Conservation (phyloP, 805 yeast genomes). For the Kluyveromyces wickerhamii region DNA sequence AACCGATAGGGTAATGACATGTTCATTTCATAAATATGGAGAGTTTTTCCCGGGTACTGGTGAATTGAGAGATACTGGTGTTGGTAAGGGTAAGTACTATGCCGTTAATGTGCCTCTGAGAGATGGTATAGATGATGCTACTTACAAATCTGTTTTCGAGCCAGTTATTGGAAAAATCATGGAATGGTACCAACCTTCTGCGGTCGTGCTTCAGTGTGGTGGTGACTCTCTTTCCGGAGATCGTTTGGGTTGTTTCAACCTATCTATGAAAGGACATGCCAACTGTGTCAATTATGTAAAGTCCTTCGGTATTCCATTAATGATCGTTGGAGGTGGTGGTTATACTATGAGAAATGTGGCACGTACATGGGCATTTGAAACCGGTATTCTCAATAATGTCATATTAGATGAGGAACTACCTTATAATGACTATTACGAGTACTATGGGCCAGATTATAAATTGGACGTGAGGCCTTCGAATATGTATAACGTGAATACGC, state of each 20-base stretch:
- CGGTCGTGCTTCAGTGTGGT: slow-evolving; percentile 96
- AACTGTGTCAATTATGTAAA: slow-evolving; percentile 88
- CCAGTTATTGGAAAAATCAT: slow-evolving; percentile 72
- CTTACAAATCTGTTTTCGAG: slow-evolving; percentile 73
- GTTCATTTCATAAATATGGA: slow-evolving; percentile 87
- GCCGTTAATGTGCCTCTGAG: slow-evolving; percentile 79
- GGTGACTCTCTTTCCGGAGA: slow-evolving; percentile 97
- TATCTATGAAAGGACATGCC: slow-evolving; percentile 91
- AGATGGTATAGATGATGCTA: slow-evolving; percentile 89
- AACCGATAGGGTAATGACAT: slow-evolving; percentile 85
- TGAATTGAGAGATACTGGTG: slow-evolving; percentile 74
- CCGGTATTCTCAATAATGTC: slow-evolving; percentile 66
- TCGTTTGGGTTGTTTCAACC: slow-evolving; percentile 89
- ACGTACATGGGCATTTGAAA: slow-evolving; percentile 91
- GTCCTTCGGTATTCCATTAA: slow-evolving; percentile 77
- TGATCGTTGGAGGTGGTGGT: slow-evolving; percentile 98
- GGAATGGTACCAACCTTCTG: slow-evolving; percentile 91
- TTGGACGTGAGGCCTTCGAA: slow-evolving; percentile 91
- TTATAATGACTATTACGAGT: slow-evolving; percentile 93
- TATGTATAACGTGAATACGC: slow-evolving; percentile 93
- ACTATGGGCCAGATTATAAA: slow-evolving; percentile 94
- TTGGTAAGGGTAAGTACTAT: slow-evolving; percentile 76
- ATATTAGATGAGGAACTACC: slow-evolving; percentile 66
- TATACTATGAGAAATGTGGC: slow-evolving; percentile 97
- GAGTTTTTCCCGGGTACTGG: slow-evolving; percentile 95